phyloP scores from a whole-genome alignment of 495 filamentous ascomycete species.

The Immersiella caudata region DNA sequence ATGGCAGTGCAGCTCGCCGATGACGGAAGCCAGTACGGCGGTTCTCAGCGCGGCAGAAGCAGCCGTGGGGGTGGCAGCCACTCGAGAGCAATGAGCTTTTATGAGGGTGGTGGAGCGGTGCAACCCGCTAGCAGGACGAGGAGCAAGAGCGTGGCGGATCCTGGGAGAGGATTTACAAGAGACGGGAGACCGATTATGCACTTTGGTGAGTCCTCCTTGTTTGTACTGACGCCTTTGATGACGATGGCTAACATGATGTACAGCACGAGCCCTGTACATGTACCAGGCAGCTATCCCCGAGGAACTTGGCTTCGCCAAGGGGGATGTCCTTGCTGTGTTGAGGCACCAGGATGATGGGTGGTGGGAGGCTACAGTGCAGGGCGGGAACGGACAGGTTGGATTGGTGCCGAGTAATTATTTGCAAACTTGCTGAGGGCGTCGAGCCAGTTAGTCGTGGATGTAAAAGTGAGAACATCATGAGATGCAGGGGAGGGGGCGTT shows the following conservation, averaged over 20 bases:
- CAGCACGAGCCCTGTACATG: conserved; percentile 91
- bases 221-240: background rate
- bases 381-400: conserved; percentile 69
- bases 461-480: background rate
- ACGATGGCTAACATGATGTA: conserved; percentile 24
- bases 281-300: conserved; percentile 94
- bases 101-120: conserved; percentile 56
- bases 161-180: conserved; percentile 70
- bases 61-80: conserved; percentile 36
- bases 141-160: conserved; percentile 81
- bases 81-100: conserved; percentile 59
- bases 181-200: conserved; percentile 89
- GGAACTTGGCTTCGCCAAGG: conserved; percentile 91
- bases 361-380: conserved; percentile 97
- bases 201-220: conserved; percentile 70
- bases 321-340: conserved; percentile 86
- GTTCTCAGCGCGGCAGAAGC: conserved; percentile 53
- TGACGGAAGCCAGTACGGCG: conserved; percentile 47
- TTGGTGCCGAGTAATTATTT: conserved; percentile 98
- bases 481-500: background rate
- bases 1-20: conserved; percentile 82
- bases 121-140: conserved; percentile 57
- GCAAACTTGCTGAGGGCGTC: conserved; percentile 61
- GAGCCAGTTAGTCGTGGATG: background rate
- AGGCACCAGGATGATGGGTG: conserved; percentile 96